A percentile compares a stretch with the other conserved stretches of the same genome.
Evolutionary conservation across 192 early-diverging fungal species (phyloP).

Genomic region (Umbelopsis sp.): DNA sequence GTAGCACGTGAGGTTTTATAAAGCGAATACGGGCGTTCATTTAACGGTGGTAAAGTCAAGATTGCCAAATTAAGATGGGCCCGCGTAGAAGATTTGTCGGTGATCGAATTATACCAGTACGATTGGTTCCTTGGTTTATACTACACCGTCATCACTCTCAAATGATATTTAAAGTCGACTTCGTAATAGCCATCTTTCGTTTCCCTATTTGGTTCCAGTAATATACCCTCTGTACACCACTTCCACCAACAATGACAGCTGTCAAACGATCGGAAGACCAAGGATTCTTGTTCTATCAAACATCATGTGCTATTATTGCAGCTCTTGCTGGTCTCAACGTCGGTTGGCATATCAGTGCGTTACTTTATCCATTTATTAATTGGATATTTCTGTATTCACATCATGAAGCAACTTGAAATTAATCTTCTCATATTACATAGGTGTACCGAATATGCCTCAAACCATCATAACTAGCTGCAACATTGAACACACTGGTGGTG

Average conservation of each 20-base stretch:
- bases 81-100: background rate
- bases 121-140: background rate
- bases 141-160: background rate
- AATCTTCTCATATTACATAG: background rate
- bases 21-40: background rate
- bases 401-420: background rate
- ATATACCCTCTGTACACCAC: constrained; percentile 15
- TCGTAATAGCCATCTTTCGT: background rate
- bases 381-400: background rate
- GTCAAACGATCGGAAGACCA: constrained; percentile 19
- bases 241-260: constrained; percentile 1
- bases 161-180: constrained; percentile 8
- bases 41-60: background rate
- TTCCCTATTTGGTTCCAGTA: constrained; percentile 17
- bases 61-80: background rate
- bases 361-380: background rate
- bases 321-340: constrained; percentile 18
- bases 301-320: constrained; percentile 12
- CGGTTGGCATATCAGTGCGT: constrained; percentile 22
- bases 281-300: background rate
- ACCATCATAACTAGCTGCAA: constrained; percentile 7
- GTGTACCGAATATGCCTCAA: constrained; percentile 22
- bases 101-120: background rate
- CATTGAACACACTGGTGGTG: background rate
- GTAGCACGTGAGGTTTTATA: constrained; percentile 1